Base-by-base conservation (phyloP, 2,329 filamentous ascomycete genomes). In the Monilinia laxa region DNA sequence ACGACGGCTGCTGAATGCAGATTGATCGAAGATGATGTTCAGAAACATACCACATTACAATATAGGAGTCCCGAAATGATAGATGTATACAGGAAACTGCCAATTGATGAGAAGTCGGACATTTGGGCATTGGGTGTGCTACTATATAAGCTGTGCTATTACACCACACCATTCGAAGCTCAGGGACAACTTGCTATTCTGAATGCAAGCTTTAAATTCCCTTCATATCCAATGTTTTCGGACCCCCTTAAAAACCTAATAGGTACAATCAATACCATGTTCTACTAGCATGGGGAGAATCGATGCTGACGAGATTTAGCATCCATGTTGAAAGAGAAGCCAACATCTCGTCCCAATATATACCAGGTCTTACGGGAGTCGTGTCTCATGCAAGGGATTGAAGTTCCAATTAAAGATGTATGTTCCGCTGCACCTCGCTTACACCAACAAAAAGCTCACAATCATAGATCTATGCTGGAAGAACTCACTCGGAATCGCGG, bases 61-160 rank as follows among this genome's bases (percentile, higher is more conserved):
- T 99, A 99, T 78, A 86, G 95, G 71, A 98, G 94, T 77, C 95
- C 95, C 7, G 95, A 99, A 80, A 99, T 99, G 95, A 89, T 99
- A 68, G 95, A 99, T 75, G 95, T 99, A 31, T 99, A 97, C 80
- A 85, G 93, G 70, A 97, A 96, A 78, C 92, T 93, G 73, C 93
- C 95, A 0, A 97, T 99, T 76, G 92, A 99, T 76, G 95, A 99
- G 80, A 99, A 99, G 81, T 96, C 93, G 59, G 95, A 99, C 78
- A 97, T 99, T 40, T 99, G 76, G 95, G 95, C 95, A 0, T 80
- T 99, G 69, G 95, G 95, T 6, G 95, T 99, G 53, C 81, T 99
- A 67, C 80, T 99, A 65, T 99, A 99, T 82, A 99, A 99, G 82
- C 84, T 99, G 69, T 99, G 95, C 81, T 99, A 98, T 79, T 99